A percentile compares a stretch with the other conserved stretches of the same genome.
Conservation (phyloP, 2,329 filamentous ascomycete genomes). For the Rosellinia necatrix region DNA sequence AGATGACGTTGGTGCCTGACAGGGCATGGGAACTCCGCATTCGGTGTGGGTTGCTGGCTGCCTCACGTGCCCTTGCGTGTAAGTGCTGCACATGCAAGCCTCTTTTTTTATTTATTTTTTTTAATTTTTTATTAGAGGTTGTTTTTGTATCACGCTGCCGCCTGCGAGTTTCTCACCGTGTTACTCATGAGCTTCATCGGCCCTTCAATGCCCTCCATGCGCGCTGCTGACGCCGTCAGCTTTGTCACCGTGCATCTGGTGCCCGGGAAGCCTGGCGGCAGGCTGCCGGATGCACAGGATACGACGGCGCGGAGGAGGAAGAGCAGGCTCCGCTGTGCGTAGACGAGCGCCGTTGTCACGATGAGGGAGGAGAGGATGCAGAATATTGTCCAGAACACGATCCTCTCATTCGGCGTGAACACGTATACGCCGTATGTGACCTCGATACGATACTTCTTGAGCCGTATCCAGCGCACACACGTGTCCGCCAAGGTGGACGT, state of each 20-base stretch:
- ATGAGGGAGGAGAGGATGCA: constrained; percentile 72
- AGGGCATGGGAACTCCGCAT: too few relatives aligned
- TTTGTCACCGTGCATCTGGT: constrained; percentile 6
- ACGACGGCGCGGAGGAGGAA: constrained; percentile 52
- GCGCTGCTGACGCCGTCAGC: constrained; percentile 13
- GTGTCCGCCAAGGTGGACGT: constrained; percentile 29
- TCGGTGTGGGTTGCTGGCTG: too few relatives aligned
- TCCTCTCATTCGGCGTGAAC: constrained; percentile 76
- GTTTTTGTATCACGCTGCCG: constrained; percentile 23
- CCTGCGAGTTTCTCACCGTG: constrained; percentile 26
- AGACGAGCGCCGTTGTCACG: constrained; percentile 69
- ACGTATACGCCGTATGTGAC: constrained; percentile 82
- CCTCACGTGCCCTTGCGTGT: too few relatives aligned
- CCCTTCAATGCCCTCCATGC: constrained; percentile 2
- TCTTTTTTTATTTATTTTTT: too few relatives aligned
- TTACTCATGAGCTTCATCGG: neutral
- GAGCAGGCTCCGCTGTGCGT: constrained; percentile 69
- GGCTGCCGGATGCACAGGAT: neutral
- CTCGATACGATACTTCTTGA: constrained; percentile 82
- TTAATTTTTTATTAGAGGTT: neutral
- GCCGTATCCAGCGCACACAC: constrained; percentile 69
- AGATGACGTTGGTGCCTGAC: too few relatives aligned
- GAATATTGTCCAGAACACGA: constrained; percentile 77
- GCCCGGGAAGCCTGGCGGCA: neutral
- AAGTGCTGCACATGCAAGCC: too few relatives aligned